A percentile compares a stretch with the other conserved stretches of the same genome.
These are phyloP conservation scores for Torulaspora gathmanii DNA, from an alignment of 805 yeast species.

Conservation along the genomic window DNA sequence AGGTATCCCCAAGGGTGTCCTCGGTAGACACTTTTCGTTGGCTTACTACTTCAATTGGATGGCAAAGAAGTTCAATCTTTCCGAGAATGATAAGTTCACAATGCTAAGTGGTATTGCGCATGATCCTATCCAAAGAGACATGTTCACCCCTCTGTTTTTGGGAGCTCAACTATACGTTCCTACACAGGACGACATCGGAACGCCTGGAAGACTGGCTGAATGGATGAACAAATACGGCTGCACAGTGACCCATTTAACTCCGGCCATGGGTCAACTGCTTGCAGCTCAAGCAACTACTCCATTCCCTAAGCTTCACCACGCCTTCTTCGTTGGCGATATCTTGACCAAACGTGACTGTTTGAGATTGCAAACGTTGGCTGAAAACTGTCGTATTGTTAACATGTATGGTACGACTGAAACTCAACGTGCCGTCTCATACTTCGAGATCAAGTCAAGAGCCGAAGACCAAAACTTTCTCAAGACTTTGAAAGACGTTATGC, in stretches of 20 bases:
- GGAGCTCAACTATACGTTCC: constrained; percentile 95
- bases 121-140: constrained; percentile 98
- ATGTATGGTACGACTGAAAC: constrained; percentile 99
- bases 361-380: constrained; percentile 85
- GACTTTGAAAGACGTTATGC: constrained; percentile 89
- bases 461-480: constrained; percentile 69
- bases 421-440: constrained; percentile 95
- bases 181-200: constrained; percentile 95
- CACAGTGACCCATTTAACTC: constrained; percentile 95
- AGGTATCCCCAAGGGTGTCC: constrained; percentile 97
- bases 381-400: constrained; percentile 83
- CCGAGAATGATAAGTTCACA: constrained; percentile 81
- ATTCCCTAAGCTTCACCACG: constrained; percentile 84
- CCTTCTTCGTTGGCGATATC: constrained; percentile 97
- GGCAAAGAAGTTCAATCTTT: constrained; percentile 76
- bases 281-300: constrained; percentile 92
- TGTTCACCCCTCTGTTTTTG: constrained; percentile 93
- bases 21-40: constrained; percentile 94
- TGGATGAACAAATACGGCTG: constrained; percentile 94
- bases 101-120: constrained; percentile 99
- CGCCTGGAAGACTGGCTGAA: constrained; percentile 94
- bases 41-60: constrained; percentile 99
- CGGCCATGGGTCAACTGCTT: constrained; percentile 97
- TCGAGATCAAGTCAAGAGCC: constrained; percentile 72
- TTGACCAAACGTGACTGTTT: constrained; percentile 95